Percentiles rank a stretch among this genome's conserved stretches.
phyloP scores from a whole-genome alignment of 192 early-diverging fungal genomes.

The Neocallimastix lanati region DNA sequence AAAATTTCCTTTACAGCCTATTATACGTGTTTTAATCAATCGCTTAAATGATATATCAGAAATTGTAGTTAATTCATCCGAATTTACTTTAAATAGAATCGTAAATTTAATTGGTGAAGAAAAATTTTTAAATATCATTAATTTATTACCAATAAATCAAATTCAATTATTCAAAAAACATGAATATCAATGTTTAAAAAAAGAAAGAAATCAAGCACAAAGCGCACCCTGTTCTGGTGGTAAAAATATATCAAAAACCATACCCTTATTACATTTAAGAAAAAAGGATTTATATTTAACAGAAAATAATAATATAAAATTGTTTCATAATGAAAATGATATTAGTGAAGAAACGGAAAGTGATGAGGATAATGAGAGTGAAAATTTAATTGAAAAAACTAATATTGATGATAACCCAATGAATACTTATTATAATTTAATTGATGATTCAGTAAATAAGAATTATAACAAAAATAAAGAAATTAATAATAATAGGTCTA shows the following conservation, averaged over 20 bases:
- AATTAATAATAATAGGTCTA: too few relatives aligned
- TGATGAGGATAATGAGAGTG: too few relatives aligned
- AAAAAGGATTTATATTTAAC: not conserved
- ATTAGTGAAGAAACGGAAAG: too few relatives aligned
- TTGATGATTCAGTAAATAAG: not conserved
- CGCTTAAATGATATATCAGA: not conserved
- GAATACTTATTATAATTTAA: not conserved
- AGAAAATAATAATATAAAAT: not conserved
- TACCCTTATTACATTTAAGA: not conserved
- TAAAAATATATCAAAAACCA: not conserved
- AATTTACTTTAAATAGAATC: not conserved
- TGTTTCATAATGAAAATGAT: not conserved
- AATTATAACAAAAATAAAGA: not conserved
- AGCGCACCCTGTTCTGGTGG: not conserved
- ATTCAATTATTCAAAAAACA: not conserved
- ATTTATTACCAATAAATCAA: not conserved
- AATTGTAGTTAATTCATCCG: not conserved
- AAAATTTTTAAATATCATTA: not conserved
- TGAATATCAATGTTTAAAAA: not conserved
- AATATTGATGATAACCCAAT: not conserved
- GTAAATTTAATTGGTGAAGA: not conserved
- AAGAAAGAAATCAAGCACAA: not conserved
- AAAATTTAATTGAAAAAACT: not conserved
- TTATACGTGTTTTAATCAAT: not conserved
- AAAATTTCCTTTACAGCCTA: not conserved